phyloP scores from a whole-genome alignment of 192 early-diverging fungal species.

The Gamsiella multidivaricata region DNA sequence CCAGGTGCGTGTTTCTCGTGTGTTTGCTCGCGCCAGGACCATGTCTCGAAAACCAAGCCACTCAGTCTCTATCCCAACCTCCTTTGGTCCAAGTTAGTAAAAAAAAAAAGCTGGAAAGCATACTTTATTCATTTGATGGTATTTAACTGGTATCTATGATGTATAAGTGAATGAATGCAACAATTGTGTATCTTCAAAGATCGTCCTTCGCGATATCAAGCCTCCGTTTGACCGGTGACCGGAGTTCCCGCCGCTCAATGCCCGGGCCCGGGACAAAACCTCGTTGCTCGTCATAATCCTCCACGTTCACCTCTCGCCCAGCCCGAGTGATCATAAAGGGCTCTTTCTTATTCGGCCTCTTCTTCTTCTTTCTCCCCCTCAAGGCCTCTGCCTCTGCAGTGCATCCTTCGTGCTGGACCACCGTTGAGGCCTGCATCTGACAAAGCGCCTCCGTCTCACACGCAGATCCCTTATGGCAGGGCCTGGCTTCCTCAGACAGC shows the following conservation, averaged over 20 bases:
- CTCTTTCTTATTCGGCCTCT: slow-evolving; percentile 14
- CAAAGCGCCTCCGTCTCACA: slow-evolving; percentile 31
- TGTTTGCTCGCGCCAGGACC: too few relatives aligned
- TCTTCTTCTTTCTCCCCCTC: slow-evolving; percentile 11
- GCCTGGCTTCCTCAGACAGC: slow-evolving; percentile 28
- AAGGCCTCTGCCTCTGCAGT: not conserved
- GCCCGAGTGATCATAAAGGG: slow-evolving; percentile 20
- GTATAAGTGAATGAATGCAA: too few relatives aligned
- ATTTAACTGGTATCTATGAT: too few relatives aligned
- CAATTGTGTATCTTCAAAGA: not conserved
- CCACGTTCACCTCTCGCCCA: not conserved
- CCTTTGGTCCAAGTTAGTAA: too few relatives aligned
- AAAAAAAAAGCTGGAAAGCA: too few relatives aligned
- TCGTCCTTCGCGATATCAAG: not conserved
- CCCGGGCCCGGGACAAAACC: slow-evolving; percentile 4
- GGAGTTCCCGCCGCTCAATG: not conserved
- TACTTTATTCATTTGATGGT: too few relatives aligned
- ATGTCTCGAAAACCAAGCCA: too few relatives aligned
- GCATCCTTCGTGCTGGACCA: slow-evolving; percentile 21
- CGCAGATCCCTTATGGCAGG: slow-evolving; percentile 13
- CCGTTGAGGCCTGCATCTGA: slow-evolving; percentile 51
- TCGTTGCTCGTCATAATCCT: slow-evolving; percentile 16
- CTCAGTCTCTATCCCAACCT: too few relatives aligned
- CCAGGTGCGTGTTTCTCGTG: too few relatives aligned
- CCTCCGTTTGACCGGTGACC: not conserved